These are phyloP conservation scores for Cenchrus purpureus DNA, from an alignment of 176 grass and related monocot genomes.

Conservation along the genomic window DNA sequence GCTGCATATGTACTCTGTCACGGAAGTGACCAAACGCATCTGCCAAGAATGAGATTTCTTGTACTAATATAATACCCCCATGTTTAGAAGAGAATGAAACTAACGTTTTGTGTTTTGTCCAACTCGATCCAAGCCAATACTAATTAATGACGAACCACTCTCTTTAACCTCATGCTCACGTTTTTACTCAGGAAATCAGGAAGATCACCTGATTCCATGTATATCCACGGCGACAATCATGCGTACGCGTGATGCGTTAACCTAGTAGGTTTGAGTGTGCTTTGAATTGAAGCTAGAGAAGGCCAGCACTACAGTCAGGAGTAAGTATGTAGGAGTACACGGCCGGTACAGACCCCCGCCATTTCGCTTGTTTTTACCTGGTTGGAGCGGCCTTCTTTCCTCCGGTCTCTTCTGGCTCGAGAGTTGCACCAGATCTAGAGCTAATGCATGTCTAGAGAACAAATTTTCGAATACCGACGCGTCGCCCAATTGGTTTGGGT, in stretches of 20 bases:
- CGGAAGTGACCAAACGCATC: conserved; percentile 30
- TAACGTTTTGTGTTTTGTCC: no score
- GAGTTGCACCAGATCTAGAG: background rate
- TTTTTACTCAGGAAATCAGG: background rate
- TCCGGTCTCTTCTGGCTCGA: background rate
- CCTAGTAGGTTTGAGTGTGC: background rate
- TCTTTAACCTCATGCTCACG: background rate
- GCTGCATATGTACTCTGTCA: background rate
- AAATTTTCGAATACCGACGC: conserved; percentile 1
- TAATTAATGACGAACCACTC: background rate
- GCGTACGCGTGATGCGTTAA: background rate
- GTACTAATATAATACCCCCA: background rate
- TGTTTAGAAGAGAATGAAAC: background rate
- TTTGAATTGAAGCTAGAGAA: background rate
- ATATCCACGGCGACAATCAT: no score
- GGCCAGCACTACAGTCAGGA: background rate
- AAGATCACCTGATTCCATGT: background rate
- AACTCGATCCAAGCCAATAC: background rate
- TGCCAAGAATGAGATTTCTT: background rate
- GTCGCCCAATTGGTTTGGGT: background rate
- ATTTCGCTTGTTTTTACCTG: conserved; percentile 42
- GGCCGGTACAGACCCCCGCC: background rate
- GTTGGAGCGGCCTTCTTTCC: background rate
- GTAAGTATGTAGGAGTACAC: background rate
- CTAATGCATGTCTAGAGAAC: conserved; percentile 25